Percentiles rank a stretch among this genome's conserved stretches.
Conservation (phyloP, 441 rosid species). For the Erysimum cheiri region DNA sequence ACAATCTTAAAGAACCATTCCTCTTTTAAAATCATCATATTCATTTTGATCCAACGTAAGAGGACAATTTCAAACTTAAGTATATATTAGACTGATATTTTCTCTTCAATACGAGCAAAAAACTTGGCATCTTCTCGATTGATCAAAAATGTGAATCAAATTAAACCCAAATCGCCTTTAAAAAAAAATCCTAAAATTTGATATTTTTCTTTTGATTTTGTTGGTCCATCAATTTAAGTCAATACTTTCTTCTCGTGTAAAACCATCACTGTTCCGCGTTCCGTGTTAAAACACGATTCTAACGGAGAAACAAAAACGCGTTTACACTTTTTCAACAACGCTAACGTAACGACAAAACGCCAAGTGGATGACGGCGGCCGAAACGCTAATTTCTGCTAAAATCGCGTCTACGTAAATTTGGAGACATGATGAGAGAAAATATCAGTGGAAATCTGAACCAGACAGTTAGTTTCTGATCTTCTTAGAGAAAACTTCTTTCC, state of each 20-base stretch:
- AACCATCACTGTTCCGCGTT: slow-evolving; percentile 14
- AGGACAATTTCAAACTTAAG: too few relatives aligned
- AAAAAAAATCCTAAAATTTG: not conserved
- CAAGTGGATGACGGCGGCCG: slow-evolving; percentile 21
- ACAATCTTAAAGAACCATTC: not conserved
- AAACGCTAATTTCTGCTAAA: slow-evolving; percentile 32
- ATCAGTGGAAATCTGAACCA: slow-evolving; percentile 44
- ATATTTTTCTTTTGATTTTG: not conserved
- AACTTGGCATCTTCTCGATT: not conserved
- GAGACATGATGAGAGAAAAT: slow-evolving; percentile 30
- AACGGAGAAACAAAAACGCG: slow-evolving; percentile 19
- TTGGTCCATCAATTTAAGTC: not conserved
- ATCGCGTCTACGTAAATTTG: slow-evolving; percentile 33
- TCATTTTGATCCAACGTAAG: too few relatives aligned
- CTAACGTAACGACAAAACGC: slow-evolving; percentile 19
- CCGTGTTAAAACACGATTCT: slow-evolving; percentile 16
- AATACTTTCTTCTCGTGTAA: too few relatives aligned
- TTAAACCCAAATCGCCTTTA: not conserved
- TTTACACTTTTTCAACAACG: slow-evolving; percentile 21
- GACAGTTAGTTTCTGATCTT: slow-evolving; percentile 47
- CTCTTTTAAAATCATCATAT: not conserved
- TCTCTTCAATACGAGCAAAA: too few relatives aligned
- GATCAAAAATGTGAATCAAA: not conserved
- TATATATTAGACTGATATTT: too few relatives aligned
- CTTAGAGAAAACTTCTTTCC: slow-evolving; percentile 18